Evolutionary conservation across 2,329 filamentous ascomycete species (phyloP), one percentile per base, ranked within the genome.

Genomic region (Aspergillus carbonarius): DNA sequence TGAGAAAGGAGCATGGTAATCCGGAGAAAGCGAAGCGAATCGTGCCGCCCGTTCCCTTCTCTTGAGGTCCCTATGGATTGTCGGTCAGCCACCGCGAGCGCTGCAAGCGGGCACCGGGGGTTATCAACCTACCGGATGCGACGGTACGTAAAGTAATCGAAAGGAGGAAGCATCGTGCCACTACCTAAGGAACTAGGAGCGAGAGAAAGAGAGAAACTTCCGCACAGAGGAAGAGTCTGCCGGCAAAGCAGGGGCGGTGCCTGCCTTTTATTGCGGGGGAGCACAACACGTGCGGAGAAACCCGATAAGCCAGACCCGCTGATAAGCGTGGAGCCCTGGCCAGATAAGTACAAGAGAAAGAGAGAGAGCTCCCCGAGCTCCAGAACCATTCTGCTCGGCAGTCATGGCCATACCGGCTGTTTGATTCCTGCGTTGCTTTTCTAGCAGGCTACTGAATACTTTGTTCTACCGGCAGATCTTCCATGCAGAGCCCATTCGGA

Each of bases 11-110:
- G 78, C 82, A 57, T 85, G 86, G 75, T 95, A 96, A 15, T 79
- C 72, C 1, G 82, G 75, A 1, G 85, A 82, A 6, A 97, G 84
- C 5, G 82, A 82, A 35, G 83, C 81, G 66, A 97, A 90, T 54
- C 90, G 87, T 51, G 83, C 78, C 15, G 82, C 79, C 40, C 93
- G 88, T 74, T 96, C 87, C 61, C 85, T 77, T 77, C 95, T 90
- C 80, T 97, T 97, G 74, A 85, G 83, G 67, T 86, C 82, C 78
- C 92, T 96, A 69, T 63, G 18, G 23, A 54, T 65, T 55, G 48
- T 47, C 55, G 46, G 60, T 18, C 20, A 53, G 40, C 8, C 8
- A 17, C 39, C 40, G 37, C 30, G 13, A 12, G 18, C 20, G 25
- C 27, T 4, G 18, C n/a, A 13, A 4, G 9, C n/a, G 27, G 7